phyloP scores from a whole-genome alignment of 192 early-diverging fungal genomes.

The Umbelopsis sp. region DNA sequence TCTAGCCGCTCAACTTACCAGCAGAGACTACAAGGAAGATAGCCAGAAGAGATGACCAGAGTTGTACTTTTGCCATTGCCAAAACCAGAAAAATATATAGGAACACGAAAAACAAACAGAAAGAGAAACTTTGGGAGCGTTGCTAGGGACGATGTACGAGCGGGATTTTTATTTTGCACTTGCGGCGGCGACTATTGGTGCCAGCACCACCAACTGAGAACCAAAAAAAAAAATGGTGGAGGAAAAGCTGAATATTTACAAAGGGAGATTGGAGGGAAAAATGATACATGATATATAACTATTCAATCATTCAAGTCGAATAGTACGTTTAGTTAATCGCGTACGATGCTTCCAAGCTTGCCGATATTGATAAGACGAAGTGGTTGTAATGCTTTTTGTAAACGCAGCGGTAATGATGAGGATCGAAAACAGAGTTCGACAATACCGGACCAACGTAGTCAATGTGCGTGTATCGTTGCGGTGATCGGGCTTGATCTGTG shows the following conservation, averaged over 20 bases:
- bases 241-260: background rate
- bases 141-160: background rate
- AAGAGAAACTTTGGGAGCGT: background rate
- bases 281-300: background rate
- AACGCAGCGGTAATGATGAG: background rate
- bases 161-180: constrained; percentile 2
- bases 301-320: constrained; percentile 7
- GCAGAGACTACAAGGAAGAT: background rate
- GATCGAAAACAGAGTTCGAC: constrained; percentile 5
- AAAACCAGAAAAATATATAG: background rate
- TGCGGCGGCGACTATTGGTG: constrained; percentile 2
- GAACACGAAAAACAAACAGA: background rate
- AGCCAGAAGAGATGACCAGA: constrained; percentile 13
- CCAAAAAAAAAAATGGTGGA: background rate
- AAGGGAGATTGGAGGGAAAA: background rate
- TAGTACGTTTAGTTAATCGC: background rate
- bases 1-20: background rate
- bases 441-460: background rate
- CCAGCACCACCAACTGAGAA: constrained; percentile 2
- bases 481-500: background rate
- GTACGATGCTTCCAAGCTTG: constrained; percentile 6
- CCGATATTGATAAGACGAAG: constrained; percentile 4
- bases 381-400: background rate
- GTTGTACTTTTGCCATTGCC: constrained; percentile 15
- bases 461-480: background rate